Percentiles rank a stretch among this genome's conserved stretches.
These are phyloP conservation scores for Leucosporidium yakuticum DNA, from an alignment of 768 basidiomycete species.

Conservation along the genomic window DNA sequence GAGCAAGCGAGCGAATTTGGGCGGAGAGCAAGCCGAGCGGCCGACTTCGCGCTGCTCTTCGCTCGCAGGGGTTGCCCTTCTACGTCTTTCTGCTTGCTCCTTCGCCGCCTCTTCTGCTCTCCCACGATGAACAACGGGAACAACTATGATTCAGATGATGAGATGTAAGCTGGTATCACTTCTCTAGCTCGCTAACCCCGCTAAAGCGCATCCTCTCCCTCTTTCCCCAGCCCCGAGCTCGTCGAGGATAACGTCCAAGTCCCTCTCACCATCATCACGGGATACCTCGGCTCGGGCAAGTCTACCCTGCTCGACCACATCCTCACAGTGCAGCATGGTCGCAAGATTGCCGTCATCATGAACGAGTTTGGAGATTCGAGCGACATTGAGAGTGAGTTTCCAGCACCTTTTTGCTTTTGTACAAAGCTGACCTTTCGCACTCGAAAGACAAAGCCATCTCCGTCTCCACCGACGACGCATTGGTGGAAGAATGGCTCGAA, in stretches of 20 bases:
- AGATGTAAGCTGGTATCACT: not conserved
- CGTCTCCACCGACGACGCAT: conserved; percentile 54
- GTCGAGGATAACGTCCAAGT: conserved; percentile 44
- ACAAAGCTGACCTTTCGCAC: not conserved
- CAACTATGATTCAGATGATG: not conserved
- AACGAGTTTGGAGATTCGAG: conserved; percentile 82
- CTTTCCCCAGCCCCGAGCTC: conserved; percentile 2
- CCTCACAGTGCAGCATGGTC: conserved; percentile 86
- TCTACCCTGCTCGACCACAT: conserved; percentile 86
- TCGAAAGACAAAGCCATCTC: conserved; percentile 61
- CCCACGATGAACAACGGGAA: not conserved
- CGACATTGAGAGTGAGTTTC: conserved; percentile 75
- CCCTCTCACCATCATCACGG: conserved; percentile 88
- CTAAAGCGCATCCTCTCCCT: not conserved
- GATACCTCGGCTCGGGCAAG: conserved; percentile 86
- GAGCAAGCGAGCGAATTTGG: not conserved
- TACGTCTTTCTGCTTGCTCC: not conserved
- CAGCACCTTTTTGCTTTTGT: not conserved
- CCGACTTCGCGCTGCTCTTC: not conserved
- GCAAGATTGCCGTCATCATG: conserved; percentile 78
- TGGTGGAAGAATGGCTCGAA: conserved; percentile 80
- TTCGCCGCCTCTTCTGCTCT: not conserved
- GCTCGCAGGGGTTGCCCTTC: not conserved
- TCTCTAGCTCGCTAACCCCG: not conserved
- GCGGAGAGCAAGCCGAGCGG: not conserved